Base-by-base conservation (phyloP, 1,139 yeast genomes). In the Magnusiomyces tetraspermus region DNA sequence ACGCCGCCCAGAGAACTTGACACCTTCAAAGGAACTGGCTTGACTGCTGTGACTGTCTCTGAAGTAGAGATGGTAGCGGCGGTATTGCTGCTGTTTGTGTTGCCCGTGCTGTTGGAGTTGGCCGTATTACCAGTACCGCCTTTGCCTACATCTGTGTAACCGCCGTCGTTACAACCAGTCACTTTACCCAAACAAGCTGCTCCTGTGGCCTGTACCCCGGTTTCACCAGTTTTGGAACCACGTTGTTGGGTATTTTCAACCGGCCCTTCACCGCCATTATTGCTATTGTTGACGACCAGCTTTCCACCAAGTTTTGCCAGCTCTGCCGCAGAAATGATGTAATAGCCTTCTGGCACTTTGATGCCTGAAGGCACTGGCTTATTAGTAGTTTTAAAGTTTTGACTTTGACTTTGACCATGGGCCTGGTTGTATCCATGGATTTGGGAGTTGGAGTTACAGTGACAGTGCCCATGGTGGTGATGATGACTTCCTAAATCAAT, bases 281-380 rank as follows among this genome's bases (percentile, higher is more conserved):
- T 37, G 41, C 17, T 8, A 10, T 37, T 13, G 17, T 22, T 10
- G 15, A 11, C 23, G 23, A n/a, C n/a, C n/a, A n/a, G n/a, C 31
- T 15, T 44, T 30, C 38, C 24, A 4, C 24, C 15, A 8, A 44
- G 37, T 13, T 22, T 17, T n/a, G 26, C 47, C 11, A 44, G 21
- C 3, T 44, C 47, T 8, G 47, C 19, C 13, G 47, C 47, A 28
- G 47, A 44, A 6, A 44, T 44, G 5, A 44, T 26, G 23, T 28
- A 44, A 17, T 28, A 44, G 3, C 47, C 47, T 3, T 44, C 38
- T 15, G 47, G 38, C 15, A 44, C 47, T 2, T n/a, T 24, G 17
- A 36, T n/a, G 5, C 40, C 40, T 5, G 40, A 36, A 10, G 40
- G 40, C 40, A n/a, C 40, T n/a, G 40, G 15, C 6, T 36, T 6